phyloP scores from a whole-genome alignment of 202 grass and related monocot species.

The Musa balbisiana region DNA sequence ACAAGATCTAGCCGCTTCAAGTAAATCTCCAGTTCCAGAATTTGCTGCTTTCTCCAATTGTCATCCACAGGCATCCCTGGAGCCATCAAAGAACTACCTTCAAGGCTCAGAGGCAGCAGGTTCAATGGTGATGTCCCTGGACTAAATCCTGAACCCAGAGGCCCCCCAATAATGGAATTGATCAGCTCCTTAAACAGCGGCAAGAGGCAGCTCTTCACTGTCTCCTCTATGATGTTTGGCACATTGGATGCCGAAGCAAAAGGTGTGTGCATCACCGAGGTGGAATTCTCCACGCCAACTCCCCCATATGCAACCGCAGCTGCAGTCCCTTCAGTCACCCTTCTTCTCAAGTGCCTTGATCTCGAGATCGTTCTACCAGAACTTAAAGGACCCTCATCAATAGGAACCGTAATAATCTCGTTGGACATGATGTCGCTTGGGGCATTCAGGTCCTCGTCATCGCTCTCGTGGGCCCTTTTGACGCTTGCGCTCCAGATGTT shows the following conservation, averaged over 20 bases:
- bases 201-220: constrained; percentile 39
- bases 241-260: not conserved
- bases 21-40: constrained; percentile 77
- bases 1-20: constrained; percentile 72
- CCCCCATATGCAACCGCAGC: constrained; percentile 13
- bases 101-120: constrained; percentile 33
- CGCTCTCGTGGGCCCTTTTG: constrained; percentile 40
- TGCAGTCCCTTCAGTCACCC: constrained; percentile 19
- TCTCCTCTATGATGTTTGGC: constrained; percentile 33
- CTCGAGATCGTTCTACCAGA: not conserved
- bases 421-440: not conserved
- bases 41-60: constrained; percentile 68
- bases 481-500: constrained; percentile 66
- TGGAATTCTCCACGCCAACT: constrained; percentile 19
- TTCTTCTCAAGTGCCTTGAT: constrained; percentile 38
- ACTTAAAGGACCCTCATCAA: not conserved
- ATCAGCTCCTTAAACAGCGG: constrained; percentile 71
- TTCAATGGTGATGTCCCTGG: constrained; percentile 25
- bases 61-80: constrained; percentile 21
- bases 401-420: not conserved
- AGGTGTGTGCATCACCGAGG: not conserved
- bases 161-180: constrained; percentile 10
- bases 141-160: constrained; percentile 19
- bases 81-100: constrained; percentile 8
- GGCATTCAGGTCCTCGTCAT: constrained; percentile 37